These are phyloP conservation scores for Thelonectria blattea DNA, from an alignment of 2,329 filamentous ascomycete genomes.

Conservation along the genomic window DNA sequence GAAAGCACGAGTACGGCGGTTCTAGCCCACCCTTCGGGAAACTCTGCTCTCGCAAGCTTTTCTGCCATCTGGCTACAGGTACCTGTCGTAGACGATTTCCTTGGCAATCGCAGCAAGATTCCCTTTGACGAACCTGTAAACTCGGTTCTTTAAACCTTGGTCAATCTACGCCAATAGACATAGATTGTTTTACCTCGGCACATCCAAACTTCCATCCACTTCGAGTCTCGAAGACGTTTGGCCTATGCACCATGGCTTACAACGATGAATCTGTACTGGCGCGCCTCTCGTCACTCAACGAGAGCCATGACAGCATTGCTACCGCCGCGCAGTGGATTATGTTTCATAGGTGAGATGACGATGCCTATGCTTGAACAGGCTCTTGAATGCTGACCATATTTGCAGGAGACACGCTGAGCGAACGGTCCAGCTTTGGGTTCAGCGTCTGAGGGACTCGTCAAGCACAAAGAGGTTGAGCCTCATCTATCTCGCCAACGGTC, in stretches of 20 bases:
- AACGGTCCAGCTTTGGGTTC: conserved; percentile 90
- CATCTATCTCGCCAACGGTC: conserved; percentile 95
- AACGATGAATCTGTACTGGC: conserved; percentile 94
- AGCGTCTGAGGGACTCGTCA: conserved; percentile 85
- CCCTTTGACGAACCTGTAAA: conserved; percentile 31
- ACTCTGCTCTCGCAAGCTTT: conserved; percentile 26
- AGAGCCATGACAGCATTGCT: conserved; percentile 96
- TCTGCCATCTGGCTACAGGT: conserved; percentile 34
- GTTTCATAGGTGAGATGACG: conserved; percentile 81
- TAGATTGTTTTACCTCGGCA: conserved; percentile 5
- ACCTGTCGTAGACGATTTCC: conserved; percentile 39
- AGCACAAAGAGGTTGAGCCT: conserved; percentile 87
- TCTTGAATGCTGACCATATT: conserved; percentile 4
- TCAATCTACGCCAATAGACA: conserved; percentile 14
- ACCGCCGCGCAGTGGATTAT: conserved; percentile 99
- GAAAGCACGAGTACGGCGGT: conserved; percentile 12
- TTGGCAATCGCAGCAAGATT: conserved; percentile 38
- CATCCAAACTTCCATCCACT: not conserved
- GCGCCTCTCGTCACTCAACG: conserved; percentile 93
- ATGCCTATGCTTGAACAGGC: not conserved
- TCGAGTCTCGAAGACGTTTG: not conserved
- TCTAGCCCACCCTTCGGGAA: conserved; percentile 19
- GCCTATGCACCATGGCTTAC: conserved; percentile 74
- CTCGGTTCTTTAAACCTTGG: conserved; percentile 24
- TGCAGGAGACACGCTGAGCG: conserved; percentile 86